These are phyloP conservation scores for Pseudozyma hubeiensis DNA, from an alignment of 1,284 basidiomycete genomes.

Conservation along the genomic window DNA sequence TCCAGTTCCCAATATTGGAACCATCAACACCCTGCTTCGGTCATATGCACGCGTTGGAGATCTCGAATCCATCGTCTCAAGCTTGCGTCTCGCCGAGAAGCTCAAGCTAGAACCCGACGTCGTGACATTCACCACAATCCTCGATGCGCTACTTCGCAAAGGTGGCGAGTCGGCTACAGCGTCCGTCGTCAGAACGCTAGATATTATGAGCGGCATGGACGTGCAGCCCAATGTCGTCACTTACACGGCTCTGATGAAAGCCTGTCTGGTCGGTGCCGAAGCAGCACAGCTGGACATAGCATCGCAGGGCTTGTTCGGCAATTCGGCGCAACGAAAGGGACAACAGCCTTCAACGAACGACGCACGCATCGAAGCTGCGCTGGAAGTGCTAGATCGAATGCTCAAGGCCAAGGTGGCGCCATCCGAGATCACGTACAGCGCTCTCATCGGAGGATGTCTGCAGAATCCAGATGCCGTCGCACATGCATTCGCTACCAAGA, in stretches of 20 bases:
- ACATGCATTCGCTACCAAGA: slow-evolving; percentile 14
- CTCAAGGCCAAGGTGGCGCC: slow-evolving; percentile 49
- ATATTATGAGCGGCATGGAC: slow-evolving; percentile 53
- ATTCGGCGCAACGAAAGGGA: slow-evolving; percentile 3
- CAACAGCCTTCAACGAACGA: neutral
- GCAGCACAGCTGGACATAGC: slow-evolving; percentile 31
- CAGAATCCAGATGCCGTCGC: slow-evolving; percentile 33
- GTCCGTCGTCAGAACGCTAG: slow-evolving; percentile 42
- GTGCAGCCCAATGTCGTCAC: slow-evolving; percentile 57
- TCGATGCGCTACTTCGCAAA: slow-evolving; percentile 56
- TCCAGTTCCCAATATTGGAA: slow-evolving; percentile 56
- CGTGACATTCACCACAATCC: slow-evolving; percentile 60
- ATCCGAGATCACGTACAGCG: slow-evolving; percentile 54
- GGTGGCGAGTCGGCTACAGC: slow-evolving; percentile 38
- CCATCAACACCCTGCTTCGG: slow-evolving; percentile 60
- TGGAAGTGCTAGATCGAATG: slow-evolving; percentile 59
- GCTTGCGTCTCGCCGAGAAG: slow-evolving; percentile 41
- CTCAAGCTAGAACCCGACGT: slow-evolving; percentile 54
- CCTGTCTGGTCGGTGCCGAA: slow-evolving; percentile 44
- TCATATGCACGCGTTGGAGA: slow-evolving; percentile 46
- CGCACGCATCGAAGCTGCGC: slow-evolving; percentile 47
- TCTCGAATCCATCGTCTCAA: slow-evolving; percentile 32
- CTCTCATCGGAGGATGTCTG: slow-evolving; percentile 45
- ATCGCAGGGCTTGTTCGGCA: slow-evolving; percentile 18
- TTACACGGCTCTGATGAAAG: slow-evolving; percentile 64